Percentiles rank a stretch among this genome's conserved stretches.
phyloP scores from a whole-genome alignment of 2,329 filamentous ascomycete genomes.

The Trichoderma endophyticum region DNA sequence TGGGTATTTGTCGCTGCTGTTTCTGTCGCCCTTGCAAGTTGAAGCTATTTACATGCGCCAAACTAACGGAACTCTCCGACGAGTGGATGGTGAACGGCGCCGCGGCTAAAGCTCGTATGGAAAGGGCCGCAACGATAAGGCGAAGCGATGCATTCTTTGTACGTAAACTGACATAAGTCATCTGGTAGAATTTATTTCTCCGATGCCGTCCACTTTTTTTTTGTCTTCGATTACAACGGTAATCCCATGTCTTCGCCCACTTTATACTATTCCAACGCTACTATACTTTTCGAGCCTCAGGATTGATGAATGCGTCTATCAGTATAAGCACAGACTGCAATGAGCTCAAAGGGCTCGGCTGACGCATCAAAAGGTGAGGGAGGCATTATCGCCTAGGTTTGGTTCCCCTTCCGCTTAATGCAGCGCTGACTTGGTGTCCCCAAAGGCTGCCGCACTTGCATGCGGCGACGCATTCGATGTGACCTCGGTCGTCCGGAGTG shows the following conservation, averaged over 20 bases:
- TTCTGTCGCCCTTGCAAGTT: background rate
- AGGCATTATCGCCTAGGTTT: background rate
- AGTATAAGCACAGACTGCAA: constrained; percentile 1
- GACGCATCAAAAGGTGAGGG: constrained; percentile 12
- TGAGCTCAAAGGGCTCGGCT: constrained; percentile 16
- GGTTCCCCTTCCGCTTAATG: background rate
- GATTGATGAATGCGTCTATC: constrained; percentile 10
- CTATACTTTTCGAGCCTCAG: background rate
- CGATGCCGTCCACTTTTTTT: constrained; percentile 11
- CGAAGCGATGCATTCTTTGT: background rate
- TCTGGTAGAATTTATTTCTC: constrained; percentile 7
- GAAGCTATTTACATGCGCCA: background rate
- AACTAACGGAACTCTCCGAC: background rate
- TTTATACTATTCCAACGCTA: background rate
- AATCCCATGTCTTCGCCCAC: background rate
- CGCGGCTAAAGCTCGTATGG: background rate
- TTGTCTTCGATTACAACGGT: background rate
- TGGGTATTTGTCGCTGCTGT: background rate
- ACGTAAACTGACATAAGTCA: constrained; percentile 2
- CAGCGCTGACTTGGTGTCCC: background rate
- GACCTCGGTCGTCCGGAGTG: constrained; percentile 27
- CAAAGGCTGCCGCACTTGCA: constrained; percentile 28
- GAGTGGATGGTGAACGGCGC: background rate
- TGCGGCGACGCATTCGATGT: constrained; percentile 30
- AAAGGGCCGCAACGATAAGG: background rate